These are phyloP conservation scores for Fusarium transvaalense DNA, from an alignment of 2,329 filamentous ascomycete species.

Conservation along the genomic window DNA sequence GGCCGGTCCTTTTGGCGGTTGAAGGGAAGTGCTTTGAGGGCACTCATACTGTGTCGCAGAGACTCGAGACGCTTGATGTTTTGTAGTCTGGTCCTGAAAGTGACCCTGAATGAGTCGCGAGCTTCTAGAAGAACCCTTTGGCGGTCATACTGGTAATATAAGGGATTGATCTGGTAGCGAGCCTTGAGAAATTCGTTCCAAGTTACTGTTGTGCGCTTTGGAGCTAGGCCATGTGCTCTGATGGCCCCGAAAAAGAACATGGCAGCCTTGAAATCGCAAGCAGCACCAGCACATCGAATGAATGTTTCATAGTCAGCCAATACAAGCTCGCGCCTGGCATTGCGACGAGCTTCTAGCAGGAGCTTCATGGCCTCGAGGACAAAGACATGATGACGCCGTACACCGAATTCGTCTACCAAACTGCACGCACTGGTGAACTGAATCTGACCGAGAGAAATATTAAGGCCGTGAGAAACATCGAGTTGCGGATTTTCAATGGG, in stretches of 20 bases:
- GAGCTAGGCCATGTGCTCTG: constrained; percentile 42
- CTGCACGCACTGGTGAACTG: constrained; percentile 55
- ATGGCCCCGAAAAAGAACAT: constrained; percentile 54
- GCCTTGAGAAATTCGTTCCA: constrained; percentile 63
- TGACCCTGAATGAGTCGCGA: constrained; percentile 54
- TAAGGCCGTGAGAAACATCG: constrained; percentile 61
- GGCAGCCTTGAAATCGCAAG: constrained; percentile 53
- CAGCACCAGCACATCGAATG: constrained; percentile 62
- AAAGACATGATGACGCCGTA: constrained; percentile 57
- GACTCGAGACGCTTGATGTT: constrained; percentile 49
- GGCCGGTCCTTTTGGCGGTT: constrained; percentile 45
- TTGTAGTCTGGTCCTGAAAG: constrained; percentile 12
- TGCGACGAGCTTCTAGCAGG: constrained; percentile 53
- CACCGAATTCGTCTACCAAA: constrained; percentile 59
- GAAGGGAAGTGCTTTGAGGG: constrained; percentile 48
- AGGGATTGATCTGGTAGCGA: constrained; percentile 60
- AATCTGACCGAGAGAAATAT: constrained; percentile 56
- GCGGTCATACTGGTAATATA: constrained; percentile 62
- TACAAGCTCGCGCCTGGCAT: constrained; percentile 47
- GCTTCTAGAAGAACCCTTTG: constrained; percentile 56
- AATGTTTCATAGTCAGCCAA: constrained; percentile 60
- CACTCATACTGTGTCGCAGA: constrained; percentile 50
- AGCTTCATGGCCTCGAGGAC: constrained; percentile 54
- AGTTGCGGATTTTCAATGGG: constrained; percentile 64
- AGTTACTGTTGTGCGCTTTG: constrained; percentile 50